Conservation (phyloP, 208 protist genomes). For the Trypanosomatidae sp. region DNA sequence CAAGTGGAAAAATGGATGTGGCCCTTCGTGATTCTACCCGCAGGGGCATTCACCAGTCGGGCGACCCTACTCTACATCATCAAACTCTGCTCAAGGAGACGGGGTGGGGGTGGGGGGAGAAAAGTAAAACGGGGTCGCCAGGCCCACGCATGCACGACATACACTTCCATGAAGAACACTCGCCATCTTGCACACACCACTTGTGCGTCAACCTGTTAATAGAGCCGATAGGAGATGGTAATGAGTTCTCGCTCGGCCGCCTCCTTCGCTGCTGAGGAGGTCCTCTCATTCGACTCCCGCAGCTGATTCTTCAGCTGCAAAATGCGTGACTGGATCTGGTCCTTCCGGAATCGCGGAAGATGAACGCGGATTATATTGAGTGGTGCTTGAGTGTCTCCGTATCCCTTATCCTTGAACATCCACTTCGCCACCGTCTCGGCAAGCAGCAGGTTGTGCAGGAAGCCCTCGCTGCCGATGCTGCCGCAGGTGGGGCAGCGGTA, state of each 20-base stretch:
- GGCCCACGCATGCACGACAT: neutral
- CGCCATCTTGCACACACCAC: neutral
- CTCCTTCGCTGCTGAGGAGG: neutral
- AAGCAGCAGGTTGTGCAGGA: conserved; percentile 80
- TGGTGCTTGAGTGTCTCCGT: conserved; percentile 71
- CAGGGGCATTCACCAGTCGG: neutral
- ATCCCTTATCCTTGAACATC: conserved; percentile 90
- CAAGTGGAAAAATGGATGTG: neutral
- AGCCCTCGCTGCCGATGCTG: conserved; percentile 87
- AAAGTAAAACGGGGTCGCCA: neutral
- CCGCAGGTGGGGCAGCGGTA: conserved; percentile 84
- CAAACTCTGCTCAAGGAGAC: neutral
- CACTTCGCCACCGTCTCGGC: conserved; percentile 86
- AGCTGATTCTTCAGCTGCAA: conserved; percentile 43
- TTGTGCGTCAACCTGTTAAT: conserved; percentile 24
- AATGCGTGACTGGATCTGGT: conserved; percentile 49
- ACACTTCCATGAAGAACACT: neutral
- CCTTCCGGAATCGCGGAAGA: conserved; percentile 67
- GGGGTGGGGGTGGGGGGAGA: neutral
- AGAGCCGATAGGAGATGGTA: conserved; percentile 73
- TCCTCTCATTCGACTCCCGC: conserved; percentile 18
- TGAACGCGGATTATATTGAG: conserved; percentile 78
- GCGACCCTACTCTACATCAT: conserved; percentile 1
- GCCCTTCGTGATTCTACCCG: neutral
- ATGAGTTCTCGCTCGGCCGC: conserved; percentile 34